A percentile compares a stretch with the other conserved stretches of the same genome.
Conservation (phyloP, 2,329 filamentous ascomycete species). For the Neopestalotiopsis rosae region DNA sequence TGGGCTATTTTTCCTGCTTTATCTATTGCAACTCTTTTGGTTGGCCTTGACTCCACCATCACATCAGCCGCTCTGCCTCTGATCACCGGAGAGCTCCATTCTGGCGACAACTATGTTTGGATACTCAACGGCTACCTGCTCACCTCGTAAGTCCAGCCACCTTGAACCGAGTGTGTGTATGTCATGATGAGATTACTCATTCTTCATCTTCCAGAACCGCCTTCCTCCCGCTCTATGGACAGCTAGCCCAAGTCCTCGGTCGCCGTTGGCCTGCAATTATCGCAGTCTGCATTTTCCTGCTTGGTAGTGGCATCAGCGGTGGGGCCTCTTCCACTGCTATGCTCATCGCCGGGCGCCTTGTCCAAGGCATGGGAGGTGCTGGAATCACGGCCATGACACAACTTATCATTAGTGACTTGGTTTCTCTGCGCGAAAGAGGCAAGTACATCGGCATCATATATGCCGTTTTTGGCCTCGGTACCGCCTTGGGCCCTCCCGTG, state of each 20-base stretch:
- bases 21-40: neutral
- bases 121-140: neutral
- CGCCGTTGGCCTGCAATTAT: neutral
- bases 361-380: neutral
- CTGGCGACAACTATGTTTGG: neutral
- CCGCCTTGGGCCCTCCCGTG: neutral
- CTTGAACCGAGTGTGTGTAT: neutral
- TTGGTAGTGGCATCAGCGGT: neutral
- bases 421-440: neutral
- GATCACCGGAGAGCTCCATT: neutral
- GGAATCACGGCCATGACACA: neutral
- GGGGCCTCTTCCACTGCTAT: neutral
- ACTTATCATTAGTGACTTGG: neutral
- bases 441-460: conserved; percentile 3
- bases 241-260: neutral
- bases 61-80: neutral
- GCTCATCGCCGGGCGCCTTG: neutral
- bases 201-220: neutral
- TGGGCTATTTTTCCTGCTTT: conserved; percentile 1
- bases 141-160: neutral
- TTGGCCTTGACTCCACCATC: conserved; percentile 3
- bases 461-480: neutral
- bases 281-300: neutral
- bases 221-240: neutral
- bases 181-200: neutral